Conservation (phyloP, 2,329 filamentous ascomycete genomes). For the Claviceps monticola region DNA sequence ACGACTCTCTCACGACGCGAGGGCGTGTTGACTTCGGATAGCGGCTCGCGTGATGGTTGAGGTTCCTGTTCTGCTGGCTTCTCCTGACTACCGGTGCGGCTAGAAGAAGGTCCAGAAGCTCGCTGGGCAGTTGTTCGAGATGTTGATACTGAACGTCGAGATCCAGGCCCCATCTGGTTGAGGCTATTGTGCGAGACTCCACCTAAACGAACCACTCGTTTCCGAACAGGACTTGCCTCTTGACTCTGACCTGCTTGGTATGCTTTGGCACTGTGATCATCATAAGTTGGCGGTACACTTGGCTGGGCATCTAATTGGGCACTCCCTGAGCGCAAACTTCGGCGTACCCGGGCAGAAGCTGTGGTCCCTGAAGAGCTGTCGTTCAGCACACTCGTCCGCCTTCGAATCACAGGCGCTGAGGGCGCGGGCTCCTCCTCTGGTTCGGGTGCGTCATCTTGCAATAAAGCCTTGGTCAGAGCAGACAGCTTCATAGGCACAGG, state of each 20-base stretch:
- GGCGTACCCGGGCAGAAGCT: slow-evolving; percentile 25
- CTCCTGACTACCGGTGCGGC: slow-evolving; percentile 28
- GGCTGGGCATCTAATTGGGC: slow-evolving; percentile 28
- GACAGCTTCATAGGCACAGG: slow-evolving; percentile 87
- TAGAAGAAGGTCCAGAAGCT: slow-evolving; percentile 18
- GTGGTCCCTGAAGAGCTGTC: slow-evolving; percentile 25
- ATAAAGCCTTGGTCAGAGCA: slow-evolving; percentile 74
- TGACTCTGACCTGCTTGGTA: slow-evolving; percentile 18
- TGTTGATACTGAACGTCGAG: slow-evolving; percentile 37
- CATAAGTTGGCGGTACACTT: slow-evolving; percentile 15
- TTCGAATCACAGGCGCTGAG: slow-evolving; percentile 34
- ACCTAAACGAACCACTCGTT: slow-evolving; percentile 44
- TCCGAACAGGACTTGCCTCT: slow-evolving; percentile 39
- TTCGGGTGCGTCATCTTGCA: slow-evolving; percentile 49
- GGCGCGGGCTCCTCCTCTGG: slow-evolving; percentile 22
- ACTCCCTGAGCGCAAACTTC: slow-evolving; percentile 34
- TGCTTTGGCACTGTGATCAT: slow-evolving; percentile 7
- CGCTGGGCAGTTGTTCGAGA: slow-evolving; percentile 20
- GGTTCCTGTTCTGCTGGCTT: slow-evolving; percentile 25
- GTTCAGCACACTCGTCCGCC: slow-evolving; percentile 34
- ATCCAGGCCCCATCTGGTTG: slow-evolving; percentile 24
- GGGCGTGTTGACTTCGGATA: slow-evolving; percentile 38
- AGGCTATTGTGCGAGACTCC: slow-evolving; percentile 33
- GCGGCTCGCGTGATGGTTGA: slow-evolving; percentile 19
- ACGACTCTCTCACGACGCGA: slow-evolving; percentile 37